Evolutionary conservation across 257 asterid species (phyloP).

Genomic region (Primulina eburnea): DNA sequence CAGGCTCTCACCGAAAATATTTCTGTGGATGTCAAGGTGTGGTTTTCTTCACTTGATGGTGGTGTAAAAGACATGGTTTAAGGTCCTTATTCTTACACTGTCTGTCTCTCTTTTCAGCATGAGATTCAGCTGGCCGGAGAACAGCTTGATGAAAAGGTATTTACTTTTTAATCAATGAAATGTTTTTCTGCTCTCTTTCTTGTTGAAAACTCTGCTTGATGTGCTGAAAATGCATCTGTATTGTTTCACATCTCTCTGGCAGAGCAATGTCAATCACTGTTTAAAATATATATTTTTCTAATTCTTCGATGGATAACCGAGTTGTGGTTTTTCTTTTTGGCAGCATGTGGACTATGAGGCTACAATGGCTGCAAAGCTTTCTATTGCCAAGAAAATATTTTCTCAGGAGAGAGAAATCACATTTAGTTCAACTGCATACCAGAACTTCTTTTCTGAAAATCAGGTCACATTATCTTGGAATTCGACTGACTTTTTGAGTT

Average conservation of each 20-base stretch:
- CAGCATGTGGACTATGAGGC: constrained; percentile 93
- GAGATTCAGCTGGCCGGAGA: constrained; percentile 61
- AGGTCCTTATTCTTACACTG: background rate
- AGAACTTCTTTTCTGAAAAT: constrained; percentile 75
- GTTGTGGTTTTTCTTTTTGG: background rate
- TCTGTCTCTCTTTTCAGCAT: constrained; percentile 40
- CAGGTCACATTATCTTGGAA: constrained; percentile 45
- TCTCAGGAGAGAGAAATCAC: constrained; percentile 66
- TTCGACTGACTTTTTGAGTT: constrained; percentile 7
- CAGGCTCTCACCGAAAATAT: constrained; percentile 68
- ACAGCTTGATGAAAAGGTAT: constrained; percentile 76
- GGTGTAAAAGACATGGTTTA: constrained; percentile 4
- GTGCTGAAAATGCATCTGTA: background rate
- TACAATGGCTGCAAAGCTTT: constrained; percentile 76
- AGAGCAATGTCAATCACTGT: background rate
- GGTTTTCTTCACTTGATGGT: constrained; percentile 12
- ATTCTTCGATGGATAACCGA: constrained; percentile 4
- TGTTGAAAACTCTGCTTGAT: background rate
- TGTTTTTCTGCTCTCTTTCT: background rate
- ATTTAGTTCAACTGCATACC: constrained; percentile 60
- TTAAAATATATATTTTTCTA: background rate
- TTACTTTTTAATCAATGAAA: constrained; percentile 5
- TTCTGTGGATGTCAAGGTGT: constrained; percentile 70
- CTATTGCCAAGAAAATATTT: constrained; percentile 80
- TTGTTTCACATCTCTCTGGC: background rate